Evolutionary conservation across 2,329 filamentous ascomycete species (phyloP).

Genomic region (Penicillium sp.): DNA sequence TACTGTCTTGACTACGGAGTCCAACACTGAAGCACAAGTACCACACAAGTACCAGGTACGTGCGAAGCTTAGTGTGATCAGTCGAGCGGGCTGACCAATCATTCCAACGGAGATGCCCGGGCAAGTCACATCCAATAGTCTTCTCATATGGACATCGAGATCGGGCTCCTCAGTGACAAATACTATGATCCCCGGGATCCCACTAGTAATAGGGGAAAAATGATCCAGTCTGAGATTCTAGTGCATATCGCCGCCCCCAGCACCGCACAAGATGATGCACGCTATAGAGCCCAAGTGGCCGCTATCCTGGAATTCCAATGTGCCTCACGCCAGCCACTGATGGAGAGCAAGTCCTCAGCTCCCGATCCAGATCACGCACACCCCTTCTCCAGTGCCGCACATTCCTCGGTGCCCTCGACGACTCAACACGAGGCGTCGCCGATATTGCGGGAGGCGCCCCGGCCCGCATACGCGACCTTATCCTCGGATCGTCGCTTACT

Average conservation of each 20-base stretch:
- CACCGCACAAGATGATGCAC: conserved; percentile 30
- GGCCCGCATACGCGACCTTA: not conserved
- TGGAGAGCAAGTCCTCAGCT: too few species aligned
- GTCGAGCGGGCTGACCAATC: conserved; percentile 1
- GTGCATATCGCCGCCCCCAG: conserved; percentile 37
- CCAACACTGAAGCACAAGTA: not conserved
- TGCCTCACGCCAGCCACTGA: conserved; percentile 18
- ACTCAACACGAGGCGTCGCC: conserved; percentile 2
- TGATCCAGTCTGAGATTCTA: conserved; percentile 26
- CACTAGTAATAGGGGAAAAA: not conserved
- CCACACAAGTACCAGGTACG: not conserved
- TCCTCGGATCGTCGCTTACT: not conserved
- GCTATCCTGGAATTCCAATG: conserved; percentile 31
- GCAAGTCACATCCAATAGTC: not conserved
- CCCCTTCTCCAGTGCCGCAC: not conserved
- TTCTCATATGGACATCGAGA: not conserved
- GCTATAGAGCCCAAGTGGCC: conserved; percentile 33
- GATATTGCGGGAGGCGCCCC: conserved; percentile 5
- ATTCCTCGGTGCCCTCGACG: not conserved
- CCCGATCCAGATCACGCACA: not conserved
- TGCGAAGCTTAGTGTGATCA: not conserved
- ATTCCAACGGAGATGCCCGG: not conserved
- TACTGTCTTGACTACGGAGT: accelerated
- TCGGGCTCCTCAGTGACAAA: not conserved
- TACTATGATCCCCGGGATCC: not conserved